Evolutionary conservation across 2,329 filamentous ascomycete species (phyloP), one percentile per base, ranked within the genome.

Genomic region (Mollisiaceae sp.): DNA sequence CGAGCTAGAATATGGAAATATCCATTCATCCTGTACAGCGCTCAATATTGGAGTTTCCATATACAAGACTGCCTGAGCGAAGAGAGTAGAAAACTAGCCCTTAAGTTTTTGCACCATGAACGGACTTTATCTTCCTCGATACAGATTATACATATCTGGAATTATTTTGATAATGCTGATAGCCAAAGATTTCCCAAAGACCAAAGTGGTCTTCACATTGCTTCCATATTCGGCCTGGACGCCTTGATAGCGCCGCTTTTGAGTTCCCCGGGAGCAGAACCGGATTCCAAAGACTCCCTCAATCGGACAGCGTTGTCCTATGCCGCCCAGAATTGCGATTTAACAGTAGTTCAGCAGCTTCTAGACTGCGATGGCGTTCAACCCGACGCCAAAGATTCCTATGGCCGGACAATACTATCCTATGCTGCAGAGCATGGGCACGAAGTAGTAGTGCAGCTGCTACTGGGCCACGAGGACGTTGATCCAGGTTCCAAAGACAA

Each of bases 371-470:
- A 20, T n/a, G 3, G 8, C 8, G n/a, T n/a, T 45, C 12, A 45
- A 3, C 8, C n/a, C 3, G 43, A 45, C 14, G 3, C 43, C 15
- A 45, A n/a, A 8, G 14, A 45, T 3, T 18, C 8, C 4, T 3
- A n/a, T 45, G 15, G 15, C 3, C 18, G 18, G 3, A 41, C 38
- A 14, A 4, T 9, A 14, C 15, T 20, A 18, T 45, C 43, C 71
- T 73, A 0, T 50, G 24, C 55, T 35, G 63, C 63, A 38, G 24
- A 14, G 36, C 35, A 54, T 52, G 55, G 22, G 39, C 27, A 35
- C 52, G 12, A 35, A 8, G 52, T 4, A 4, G 24, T 56, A 6
- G 4, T 56, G 18, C 6, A 35, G 12, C 24, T 56, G 9, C 32
- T 56, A 35, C 24, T 56, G 12, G 24, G 8, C 2, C n/a, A 4